Evolutionary conservation across 108 stramenopile species (phyloP).

Genomic region (Parietichytrium sp.): DNA sequence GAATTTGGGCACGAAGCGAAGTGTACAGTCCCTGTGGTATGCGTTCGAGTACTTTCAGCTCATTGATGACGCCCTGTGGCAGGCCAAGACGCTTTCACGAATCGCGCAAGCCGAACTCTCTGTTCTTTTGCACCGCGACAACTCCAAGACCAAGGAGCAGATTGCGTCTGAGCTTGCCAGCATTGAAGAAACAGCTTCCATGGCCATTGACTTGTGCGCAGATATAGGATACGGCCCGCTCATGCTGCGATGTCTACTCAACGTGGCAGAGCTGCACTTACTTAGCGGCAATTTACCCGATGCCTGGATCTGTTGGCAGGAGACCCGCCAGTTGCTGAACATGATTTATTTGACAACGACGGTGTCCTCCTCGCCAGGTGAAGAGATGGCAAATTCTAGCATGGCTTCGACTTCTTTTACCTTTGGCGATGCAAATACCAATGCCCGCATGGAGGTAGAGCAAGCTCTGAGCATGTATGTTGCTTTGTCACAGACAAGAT

Average conservation of each 20-base stretch:
- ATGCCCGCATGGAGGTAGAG: neutral
- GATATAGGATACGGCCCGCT: constrained; percentile 31
- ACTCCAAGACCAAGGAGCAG: neutral
- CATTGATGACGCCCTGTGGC: constrained; percentile 32
- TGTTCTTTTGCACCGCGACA: neutral
- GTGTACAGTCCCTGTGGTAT: constrained; percentile 12
- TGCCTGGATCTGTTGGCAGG: constrained; percentile 17
- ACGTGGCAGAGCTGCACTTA: neutral
- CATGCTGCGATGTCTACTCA: neutral
- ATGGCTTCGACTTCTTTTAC: too few species aligned
- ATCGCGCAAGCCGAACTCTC: neutral
- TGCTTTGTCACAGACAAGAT: neutral
- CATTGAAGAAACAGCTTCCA: constrained; percentile 13
- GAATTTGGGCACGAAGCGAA: neutral
- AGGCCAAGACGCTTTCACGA: constrained; percentile 14
- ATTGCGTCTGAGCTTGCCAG: neutral
- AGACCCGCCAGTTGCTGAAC: neutral
- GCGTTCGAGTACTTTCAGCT: constrained; percentile 38
- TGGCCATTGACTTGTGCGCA: neutral
- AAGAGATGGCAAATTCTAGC: neutral
- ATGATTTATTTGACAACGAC: constrained; percentile 33
- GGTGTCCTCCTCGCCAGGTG: neutral
- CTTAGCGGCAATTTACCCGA: neutral
- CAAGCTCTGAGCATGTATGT: neutral
- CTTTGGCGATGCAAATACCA: neutral